Percentiles rank a stretch among this genome's conserved stretches.
These are phyloP conservation scores for Schizopora paradoxa DNA, from an alignment of 1,284 basidiomycete species.

Conservation along the genomic window DNA sequence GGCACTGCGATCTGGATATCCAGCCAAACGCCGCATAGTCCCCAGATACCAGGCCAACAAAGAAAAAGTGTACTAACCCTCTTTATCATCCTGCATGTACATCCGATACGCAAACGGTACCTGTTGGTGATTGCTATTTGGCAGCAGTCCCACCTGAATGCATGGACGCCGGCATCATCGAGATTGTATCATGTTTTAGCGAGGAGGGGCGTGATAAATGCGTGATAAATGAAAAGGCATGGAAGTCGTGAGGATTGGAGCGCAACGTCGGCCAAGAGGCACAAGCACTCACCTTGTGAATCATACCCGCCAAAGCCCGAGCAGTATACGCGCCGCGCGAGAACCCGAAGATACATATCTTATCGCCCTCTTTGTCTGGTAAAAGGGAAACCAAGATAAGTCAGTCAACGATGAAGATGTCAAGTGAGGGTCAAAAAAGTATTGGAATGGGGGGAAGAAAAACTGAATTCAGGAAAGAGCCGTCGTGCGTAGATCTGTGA, in stretches of 20 bases:
- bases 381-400: not conserved
- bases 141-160: slow-evolving; percentile 44
- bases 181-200: not conserved
- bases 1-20: not conserved
- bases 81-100: slow-evolving; percentile 40
- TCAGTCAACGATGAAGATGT: too few species aligned
- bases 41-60: not conserved
- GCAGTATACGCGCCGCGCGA: slow-evolving; percentile 46
- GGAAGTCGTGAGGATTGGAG: not conserved
- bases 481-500: too few species aligned
- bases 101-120: slow-evolving; percentile 54
- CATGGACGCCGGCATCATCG: not conserved
- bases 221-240: slow-evolving; percentile 20
- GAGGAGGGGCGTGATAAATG: slow-evolving; percentile 16
- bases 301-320: slow-evolving; percentile 38
- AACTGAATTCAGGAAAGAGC: too few species aligned
- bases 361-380: slow-evolving; percentile 31
- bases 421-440: slow-evolving; percentile 36
- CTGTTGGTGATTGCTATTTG: slow-evolving; percentile 46
- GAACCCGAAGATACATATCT: slow-evolving; percentile 47
- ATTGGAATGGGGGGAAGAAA: too few species aligned
- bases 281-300: slow-evolving; percentile 26
- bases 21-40: not conserved
- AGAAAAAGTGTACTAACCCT: slow-evolving; percentile 25
- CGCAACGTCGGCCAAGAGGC: too few species aligned